A percentile compares a stretch with the other conserved stretches of the same genome.
Evolutionary conservation across 2,329 filamentous ascomycete species (phyloP).

Genomic region (Daldinia sp.): DNA sequence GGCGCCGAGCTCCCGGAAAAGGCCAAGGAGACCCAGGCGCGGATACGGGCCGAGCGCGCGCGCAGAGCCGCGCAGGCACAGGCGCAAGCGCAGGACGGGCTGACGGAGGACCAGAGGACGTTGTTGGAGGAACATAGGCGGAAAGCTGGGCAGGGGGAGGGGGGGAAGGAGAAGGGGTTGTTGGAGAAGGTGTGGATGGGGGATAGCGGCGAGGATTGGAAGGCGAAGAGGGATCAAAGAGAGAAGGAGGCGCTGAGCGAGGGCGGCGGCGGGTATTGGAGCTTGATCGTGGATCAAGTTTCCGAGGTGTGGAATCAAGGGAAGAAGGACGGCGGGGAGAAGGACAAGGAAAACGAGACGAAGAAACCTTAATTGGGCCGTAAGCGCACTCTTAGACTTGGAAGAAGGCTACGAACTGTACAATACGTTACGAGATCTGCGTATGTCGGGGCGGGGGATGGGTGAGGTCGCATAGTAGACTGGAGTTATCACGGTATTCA

Average conservation of each 20-base stretch:
- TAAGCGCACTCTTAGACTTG: neutral
- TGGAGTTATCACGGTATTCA: conserved; percentile 20
- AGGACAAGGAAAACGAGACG: conserved; percentile 30
- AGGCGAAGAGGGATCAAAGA: conserved; percentile 59
- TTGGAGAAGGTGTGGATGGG: conserved; percentile 67
- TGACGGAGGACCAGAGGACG: conserved; percentile 38
- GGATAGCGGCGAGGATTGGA: conserved; percentile 63
- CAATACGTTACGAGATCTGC: conserved; percentile 25
- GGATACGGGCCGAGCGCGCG: conserved; percentile 56
- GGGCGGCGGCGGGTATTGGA: conserved; percentile 62
- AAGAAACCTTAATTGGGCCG: conserved; percentile 17
- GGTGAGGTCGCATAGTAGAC: conserved; percentile 15
- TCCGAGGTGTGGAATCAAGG: conserved; percentile 56
- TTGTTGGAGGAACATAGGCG: conserved; percentile 41
- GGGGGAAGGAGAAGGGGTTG: conserved; percentile 39
- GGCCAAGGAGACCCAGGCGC: conserved; percentile 56
- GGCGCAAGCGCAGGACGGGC: neutral
- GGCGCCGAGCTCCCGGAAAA: conserved; percentile 65
- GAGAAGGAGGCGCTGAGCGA: conserved; percentile 63
- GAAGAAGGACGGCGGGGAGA: conserved; percentile 41
- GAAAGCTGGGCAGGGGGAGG: conserved; percentile 22
- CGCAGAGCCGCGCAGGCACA: neutral
- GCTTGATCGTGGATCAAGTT: conserved; percentile 65
- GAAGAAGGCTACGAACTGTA: neutral
- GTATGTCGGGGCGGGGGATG: conserved; percentile 3